Conservation (phyloP, 345 rosid genomes). For the Eucalyptus polyanthemos region DNA sequence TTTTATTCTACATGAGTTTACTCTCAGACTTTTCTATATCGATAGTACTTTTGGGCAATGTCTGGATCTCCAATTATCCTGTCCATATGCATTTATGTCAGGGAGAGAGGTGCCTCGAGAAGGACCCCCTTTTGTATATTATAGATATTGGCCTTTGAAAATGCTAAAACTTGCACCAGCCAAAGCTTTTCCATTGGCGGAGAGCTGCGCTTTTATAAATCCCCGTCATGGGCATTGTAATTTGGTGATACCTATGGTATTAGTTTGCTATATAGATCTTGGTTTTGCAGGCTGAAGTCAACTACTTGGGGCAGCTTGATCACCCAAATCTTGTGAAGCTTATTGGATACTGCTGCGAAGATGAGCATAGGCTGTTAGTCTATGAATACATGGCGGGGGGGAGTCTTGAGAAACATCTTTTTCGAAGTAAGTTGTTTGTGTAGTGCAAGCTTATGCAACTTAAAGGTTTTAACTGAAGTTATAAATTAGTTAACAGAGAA, state of each 20-base stretch:
- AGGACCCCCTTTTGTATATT: not conserved
- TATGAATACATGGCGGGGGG: constrained; percentile 95
- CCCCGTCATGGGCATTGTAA: not conserved
- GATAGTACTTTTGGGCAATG: not conserved
- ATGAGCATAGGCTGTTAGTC: constrained; percentile 77
- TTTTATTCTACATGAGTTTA: not conserved
- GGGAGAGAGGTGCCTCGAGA: not conserved
- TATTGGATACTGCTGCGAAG: constrained; percentile 98
- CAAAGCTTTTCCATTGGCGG: not conserved
- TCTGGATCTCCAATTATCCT: not conserved
- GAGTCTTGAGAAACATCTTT: constrained; percentile 92
- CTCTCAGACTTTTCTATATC: not conserved
- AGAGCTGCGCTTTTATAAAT: not conserved
- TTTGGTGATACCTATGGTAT: not conserved
- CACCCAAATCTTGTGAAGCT: constrained; percentile 94
- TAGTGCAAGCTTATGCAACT: not conserved
- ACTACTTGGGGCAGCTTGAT: constrained; percentile 86
- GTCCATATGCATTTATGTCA: not conserved
- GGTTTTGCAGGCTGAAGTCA: constrained; percentile 79
- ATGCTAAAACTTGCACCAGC: not conserved
- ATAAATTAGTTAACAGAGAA: not conserved
- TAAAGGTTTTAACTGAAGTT: not conserved
- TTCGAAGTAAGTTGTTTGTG: constrained; percentile 57
- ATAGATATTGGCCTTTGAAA: not conserved
- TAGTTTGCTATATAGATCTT: not conserved